Conservation (phyloP, 805 yeast species). For the Ogataea henricii region DNA sequence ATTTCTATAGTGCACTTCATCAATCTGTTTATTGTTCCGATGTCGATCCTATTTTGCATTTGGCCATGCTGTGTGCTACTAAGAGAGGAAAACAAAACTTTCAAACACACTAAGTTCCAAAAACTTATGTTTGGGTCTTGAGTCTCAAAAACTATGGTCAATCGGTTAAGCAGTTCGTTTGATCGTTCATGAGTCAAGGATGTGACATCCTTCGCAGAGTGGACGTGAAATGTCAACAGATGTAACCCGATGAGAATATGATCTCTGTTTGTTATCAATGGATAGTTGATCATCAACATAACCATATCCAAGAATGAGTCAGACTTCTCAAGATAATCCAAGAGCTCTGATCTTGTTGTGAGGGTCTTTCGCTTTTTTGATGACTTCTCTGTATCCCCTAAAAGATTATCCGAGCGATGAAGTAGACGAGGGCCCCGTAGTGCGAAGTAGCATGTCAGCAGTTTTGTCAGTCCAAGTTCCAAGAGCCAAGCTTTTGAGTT, state of each 20-base stretch:
- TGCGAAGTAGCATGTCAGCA: constrained; percentile 24
- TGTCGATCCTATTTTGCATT: not conserved
- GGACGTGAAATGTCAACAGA: constrained; percentile 31
- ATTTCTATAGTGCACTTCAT: constrained; percentile 40
- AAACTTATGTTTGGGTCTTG: constrained; percentile 15
- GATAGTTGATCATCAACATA: constrained; percentile 16
- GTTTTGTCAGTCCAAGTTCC: constrained; percentile 36
- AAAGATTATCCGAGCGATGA: not conserved
- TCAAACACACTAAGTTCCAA: constrained; percentile 19
- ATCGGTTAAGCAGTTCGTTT: constrained; percentile 9
- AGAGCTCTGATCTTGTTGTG: constrained; percentile 32
- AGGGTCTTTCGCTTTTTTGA: constrained; percentile 15
- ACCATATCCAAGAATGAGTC: constrained; percentile 35
- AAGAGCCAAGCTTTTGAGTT: constrained; percentile 43
- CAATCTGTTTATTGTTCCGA: constrained; percentile 26
- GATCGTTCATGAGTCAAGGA: not conserved
- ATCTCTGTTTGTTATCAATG: constrained; percentile 16
- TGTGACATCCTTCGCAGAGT: constrained; percentile 10
- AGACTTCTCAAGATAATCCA: constrained; percentile 22
- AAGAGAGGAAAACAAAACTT: constrained; percentile 8
- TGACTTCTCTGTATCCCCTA: not conserved
- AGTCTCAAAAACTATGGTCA: constrained; percentile 23
- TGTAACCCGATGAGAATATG: constrained; percentile 32
- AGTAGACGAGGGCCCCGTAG: not conserved
- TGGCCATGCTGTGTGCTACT: not conserved